Evolutionary conservation across 345 rosid genomes (phyloP), one percentile per base, ranked within the genome.

Genomic region (Camelina sativa): DNA sequence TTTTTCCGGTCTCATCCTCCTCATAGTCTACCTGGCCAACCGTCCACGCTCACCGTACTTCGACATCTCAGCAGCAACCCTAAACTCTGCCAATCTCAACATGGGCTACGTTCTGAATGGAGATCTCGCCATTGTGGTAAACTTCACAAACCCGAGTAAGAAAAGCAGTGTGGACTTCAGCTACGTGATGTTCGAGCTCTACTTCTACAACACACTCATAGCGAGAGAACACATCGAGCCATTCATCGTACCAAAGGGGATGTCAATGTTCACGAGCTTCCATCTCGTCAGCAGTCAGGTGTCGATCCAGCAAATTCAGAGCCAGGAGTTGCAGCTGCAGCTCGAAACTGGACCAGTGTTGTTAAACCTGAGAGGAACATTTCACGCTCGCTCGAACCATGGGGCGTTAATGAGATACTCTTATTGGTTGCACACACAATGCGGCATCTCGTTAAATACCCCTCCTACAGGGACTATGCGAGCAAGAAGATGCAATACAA

Each of bases 141-240:
- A 95, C 82, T 87, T 92, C 93, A 90, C 96, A 34, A 95, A 95
- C 71, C 92, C 93, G 3, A 92, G 90, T 87, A 85, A 77, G 80
- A 92, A 88, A 75, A 88, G 85, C 65, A 81, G 76, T 0, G 83
- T 90, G 58, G 98, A 89, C 56, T 95, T 90, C 87, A 86, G 84
- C 80, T 82, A 58, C 55, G 74, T 88, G 72, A 79, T 53, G 64
- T 69, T 79, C 25, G 90, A 91, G 79, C 88, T 93, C 32, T 89
- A 81, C 81, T 85, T 86, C 19, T 88, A 88, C 67, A 78, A 65
- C 59, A 84, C 84, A 12, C 79, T 81, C 23, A 85, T 95, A 16
- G 93, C 96, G 0, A 81, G 90, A 0, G 90, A 90, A 53, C 86
- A 79, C 69, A 80, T 95, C 1, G 85, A 85, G 17, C 96, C 99